phyloP scores from a whole-genome alignment of 352 stramenopile species.

The Phytophthora rubi region DNA sequence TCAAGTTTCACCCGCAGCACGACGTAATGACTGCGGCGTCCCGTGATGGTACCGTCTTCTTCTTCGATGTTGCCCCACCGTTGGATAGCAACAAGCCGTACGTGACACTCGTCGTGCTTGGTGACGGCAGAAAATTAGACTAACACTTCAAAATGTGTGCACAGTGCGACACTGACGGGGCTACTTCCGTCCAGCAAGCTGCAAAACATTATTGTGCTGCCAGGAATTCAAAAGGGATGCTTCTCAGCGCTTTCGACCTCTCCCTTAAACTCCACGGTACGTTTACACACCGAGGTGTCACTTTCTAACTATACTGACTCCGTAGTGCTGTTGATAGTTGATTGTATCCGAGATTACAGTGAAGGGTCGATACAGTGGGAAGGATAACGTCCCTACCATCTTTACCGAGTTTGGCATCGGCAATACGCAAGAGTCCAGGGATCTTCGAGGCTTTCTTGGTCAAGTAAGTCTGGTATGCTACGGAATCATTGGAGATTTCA shows the following conservation, averaged over 20 bases:
- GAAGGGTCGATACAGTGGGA: constrained; percentile 57
- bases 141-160: constrained; percentile 12
- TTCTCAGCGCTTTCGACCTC: constrained; percentile 57
- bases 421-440: constrained; percentile 54
- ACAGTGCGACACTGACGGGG: constrained; percentile 43
- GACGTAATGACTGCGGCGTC: constrained; percentile 57
- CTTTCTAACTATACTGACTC: not conserved
- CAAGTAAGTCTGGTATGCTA: constrained; percentile 27
- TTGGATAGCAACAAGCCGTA: constrained; percentile 62
- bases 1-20: constrained; percentile 71
- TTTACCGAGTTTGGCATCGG: constrained; percentile 61
- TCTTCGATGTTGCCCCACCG: constrained; percentile 67
- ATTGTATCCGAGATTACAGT: constrained; percentile 60
- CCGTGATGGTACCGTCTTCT: constrained; percentile 73
- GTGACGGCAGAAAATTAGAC: not conserved
- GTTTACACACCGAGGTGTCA: not conserved
- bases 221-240: constrained; percentile 49
- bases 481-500: not conserved
- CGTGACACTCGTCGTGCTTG: constrained; percentile 5
- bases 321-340: constrained; percentile 28
- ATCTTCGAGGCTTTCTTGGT: constrained; percentile 45
- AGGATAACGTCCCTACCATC: constrained; percentile 61
- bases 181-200: constrained; percentile 65
- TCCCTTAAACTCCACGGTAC: constrained; percentile 46
- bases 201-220: constrained; percentile 47